A percentile compares a stretch with the other conserved stretches of the same genome.
Evolutionary conservation across 306 rosid species (phyloP).

Genomic region (Vigna reflexopilosa): DNA sequence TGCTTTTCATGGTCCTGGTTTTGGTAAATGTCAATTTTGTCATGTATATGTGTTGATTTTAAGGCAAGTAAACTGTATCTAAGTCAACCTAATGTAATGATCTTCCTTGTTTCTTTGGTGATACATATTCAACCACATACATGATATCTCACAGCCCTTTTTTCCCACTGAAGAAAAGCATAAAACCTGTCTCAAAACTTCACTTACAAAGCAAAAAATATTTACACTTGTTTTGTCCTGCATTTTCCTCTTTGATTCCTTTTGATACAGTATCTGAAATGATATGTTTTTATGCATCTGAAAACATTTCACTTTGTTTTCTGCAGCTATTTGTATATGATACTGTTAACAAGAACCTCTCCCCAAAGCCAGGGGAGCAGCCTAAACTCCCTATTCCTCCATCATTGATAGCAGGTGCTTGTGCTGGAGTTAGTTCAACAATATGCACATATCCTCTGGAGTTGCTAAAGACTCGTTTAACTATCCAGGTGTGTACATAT

Average conservation of each 20-base stretch:
- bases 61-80: conserved; percentile 1
- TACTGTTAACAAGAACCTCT: conserved; percentile 82
- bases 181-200: not conserved
- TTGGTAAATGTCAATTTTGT: not conserved
- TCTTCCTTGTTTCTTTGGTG: conserved; percentile 20
- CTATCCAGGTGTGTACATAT: conserved; percentile 71
- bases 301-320: conserved; percentile 37
- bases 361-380: conserved; percentile 79
- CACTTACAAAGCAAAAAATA: not conserved
- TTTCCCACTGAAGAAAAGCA: conserved; percentile 10
- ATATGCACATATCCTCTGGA: conserved; percentile 90
- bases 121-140: conserved; percentile 17
- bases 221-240: not conserved
- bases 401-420: conserved; percentile 91
- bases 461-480: conserved; percentile 87
- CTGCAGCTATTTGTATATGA: conserved; percentile 95
- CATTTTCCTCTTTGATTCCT: not conserved
- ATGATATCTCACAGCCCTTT: conserved; percentile 11
- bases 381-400: conserved; percentile 78
- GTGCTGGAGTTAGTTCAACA: conserved; percentile 97
- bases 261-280: conserved; percentile 12
- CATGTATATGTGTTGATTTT: not conserved
- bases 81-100: not conserved
- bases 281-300: conserved; percentile 15
- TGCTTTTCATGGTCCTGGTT: conserved; percentile 2